Evolutionary conservation across 2,329 filamentous ascomycete species (phyloP).

Genomic region (Diaporthe citriasiana): DNA sequence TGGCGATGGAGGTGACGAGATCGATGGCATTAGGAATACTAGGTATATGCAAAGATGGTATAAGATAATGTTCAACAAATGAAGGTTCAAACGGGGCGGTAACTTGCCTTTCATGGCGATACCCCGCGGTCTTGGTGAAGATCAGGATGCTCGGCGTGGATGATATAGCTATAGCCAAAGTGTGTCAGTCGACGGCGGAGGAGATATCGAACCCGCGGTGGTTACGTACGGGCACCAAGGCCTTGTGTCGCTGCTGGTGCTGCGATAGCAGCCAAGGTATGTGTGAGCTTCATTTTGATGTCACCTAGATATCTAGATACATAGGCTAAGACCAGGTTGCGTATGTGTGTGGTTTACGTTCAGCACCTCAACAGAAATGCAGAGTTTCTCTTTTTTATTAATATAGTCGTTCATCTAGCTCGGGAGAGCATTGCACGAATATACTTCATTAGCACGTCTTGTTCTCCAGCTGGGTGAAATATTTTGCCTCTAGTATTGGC

Average conservation of each 20-base stretch:
- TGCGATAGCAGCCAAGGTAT: neutral
- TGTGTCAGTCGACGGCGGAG: neutral
- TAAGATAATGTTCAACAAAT: neutral
- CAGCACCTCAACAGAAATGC: neutral
- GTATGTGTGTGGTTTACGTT: neutral
- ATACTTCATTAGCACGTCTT: neutral
- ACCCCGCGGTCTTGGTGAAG: slow-evolving; percentile 10
- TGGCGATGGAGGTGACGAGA: slow-evolving; percentile 12
- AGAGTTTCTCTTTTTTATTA: neutral
- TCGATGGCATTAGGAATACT: slow-evolving; percentile 13
- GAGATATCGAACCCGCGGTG: neutral
- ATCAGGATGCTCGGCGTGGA: slow-evolving; percentile 16
- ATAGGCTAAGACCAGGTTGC: neutral
- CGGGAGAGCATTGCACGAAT: neutral
- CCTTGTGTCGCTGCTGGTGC: neutral
- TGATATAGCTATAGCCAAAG: neutral
- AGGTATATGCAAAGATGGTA: too few species aligned
- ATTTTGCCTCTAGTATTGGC: neutral
- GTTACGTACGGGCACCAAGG: neutral
- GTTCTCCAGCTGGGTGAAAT: neutral
- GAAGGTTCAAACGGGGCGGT: neutral
- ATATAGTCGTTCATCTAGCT: neutral
- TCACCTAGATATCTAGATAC: too few species aligned
- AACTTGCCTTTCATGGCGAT: slow-evolving; percentile 1
- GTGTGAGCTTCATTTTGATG: neutral